Base-by-base conservation (phyloP, 192 early-diverging fungal genomes). In the Helicostylum pulchrum region DNA sequence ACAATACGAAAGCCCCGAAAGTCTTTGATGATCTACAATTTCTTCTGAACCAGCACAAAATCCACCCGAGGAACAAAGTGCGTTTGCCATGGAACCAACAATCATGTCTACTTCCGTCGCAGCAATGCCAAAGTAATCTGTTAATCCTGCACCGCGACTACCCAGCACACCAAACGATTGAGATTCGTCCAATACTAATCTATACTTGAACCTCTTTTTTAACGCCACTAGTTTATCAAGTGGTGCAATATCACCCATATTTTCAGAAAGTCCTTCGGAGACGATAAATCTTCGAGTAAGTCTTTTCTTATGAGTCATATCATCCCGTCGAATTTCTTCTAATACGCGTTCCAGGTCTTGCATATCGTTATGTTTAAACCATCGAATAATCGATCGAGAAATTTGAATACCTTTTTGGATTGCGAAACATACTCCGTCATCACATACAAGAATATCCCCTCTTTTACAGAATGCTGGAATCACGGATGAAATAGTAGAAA, bases 321-420 rank as follows among this genome's bases (percentile, higher is more conserved):
- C 77, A 62, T 96, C 92, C 50, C 59, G 66, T 55, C 89, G 75
- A 53, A 98, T 84, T 44, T 90, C 85, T 54, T 83, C 61, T 53
- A 99, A 77, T 20, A 96, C 82, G 47, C 86, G 87, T 72, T 99
- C 94, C 17, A 99, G 76, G 67, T 99, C 95, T 8, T 86, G 80
- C 91, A 99, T 90, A 68, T 99, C 94, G 73, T 99, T 97, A 80
- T 99, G 96, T 67, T 95, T 95, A 73, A 86, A 99, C 79, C 83
- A 95, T 65, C 87, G 86, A 54, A 99, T 85, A 70, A 81, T 89
- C 59, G 90, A 93, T 45, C 96, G 82, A n/a, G 95, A 94, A 47
- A 97, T 90, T 64, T 87, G 83, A 12, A 92, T 82, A 20, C 93
- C 95, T 68, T 94, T 94, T 64, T 95, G 92, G 51, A 95, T 79